Percentiles rank a stretch among this genome's conserved stretches.
Conservation (phyloP, 768 basidiomycete genomes). For the Tulasnella sp. region DNA sequence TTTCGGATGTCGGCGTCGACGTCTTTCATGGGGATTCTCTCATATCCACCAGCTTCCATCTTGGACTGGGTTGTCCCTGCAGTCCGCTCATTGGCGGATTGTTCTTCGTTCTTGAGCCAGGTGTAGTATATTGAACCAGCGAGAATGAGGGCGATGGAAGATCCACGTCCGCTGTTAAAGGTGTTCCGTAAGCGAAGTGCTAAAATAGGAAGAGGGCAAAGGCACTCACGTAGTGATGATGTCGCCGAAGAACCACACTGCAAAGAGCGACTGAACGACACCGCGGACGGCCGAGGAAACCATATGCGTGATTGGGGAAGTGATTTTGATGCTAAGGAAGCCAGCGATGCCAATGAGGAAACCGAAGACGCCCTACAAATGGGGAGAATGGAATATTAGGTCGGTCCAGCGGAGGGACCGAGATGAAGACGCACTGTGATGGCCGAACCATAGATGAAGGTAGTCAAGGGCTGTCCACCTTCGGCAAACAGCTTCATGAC, state of each 20-base stretch:
- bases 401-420: neutral
- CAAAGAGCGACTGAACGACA: conserved; percentile 81
- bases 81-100: conserved; percentile 30
- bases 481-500: conserved; percentile 48
- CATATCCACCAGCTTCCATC: conserved; percentile 36
- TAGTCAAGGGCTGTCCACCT: conserved; percentile 27
- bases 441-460: conserved; percentile 69
- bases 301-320: conserved; percentile 97
- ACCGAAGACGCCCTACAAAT: conserved; percentile 66
- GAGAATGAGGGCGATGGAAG: conserved; percentile 75
- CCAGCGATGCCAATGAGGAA: conserved; percentile 95
- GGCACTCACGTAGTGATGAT: conserved; percentile 62
- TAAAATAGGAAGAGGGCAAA: neutral
- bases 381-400: neutral
- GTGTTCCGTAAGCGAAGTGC: neutral
- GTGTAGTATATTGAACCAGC: conserved; percentile 78
- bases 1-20: conserved; percentile 43
- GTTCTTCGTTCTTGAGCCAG: conserved; percentile 75
- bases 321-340: conserved; percentile 90
- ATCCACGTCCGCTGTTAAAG: conserved; percentile 62
- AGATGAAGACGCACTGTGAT: conserved; percentile 53
- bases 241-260: conserved; percentile 73
- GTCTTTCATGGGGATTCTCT: conserved; percentile 57
- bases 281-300: conserved; percentile 91
- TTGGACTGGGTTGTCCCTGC: neutral